phyloP scores from a whole-genome alignment of 805 yeast species.

The Metschnikowia picachoensis region DNA sequence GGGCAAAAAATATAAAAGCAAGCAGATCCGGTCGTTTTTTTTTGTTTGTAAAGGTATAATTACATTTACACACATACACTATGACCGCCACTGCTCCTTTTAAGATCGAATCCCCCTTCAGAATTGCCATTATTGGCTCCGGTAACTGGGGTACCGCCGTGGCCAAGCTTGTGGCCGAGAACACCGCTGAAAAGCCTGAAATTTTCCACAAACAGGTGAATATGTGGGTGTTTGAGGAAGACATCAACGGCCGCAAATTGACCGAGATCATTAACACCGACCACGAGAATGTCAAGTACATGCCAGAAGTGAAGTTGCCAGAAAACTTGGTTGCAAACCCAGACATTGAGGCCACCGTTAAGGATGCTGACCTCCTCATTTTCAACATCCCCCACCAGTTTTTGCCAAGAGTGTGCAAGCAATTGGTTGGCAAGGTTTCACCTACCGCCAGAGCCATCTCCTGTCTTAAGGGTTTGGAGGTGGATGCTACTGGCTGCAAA shows the following conservation, averaged over 20 bases:
- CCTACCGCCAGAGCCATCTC: slow-evolving; percentile 41
- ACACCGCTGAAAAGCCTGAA: slow-evolving; percentile 37
- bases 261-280: slow-evolving; percentile 41
- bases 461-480: slow-evolving; percentile 45
- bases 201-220: slow-evolving; percentile 36
- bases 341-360: slow-evolving; percentile 33
- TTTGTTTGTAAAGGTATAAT: no score
- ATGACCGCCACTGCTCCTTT: slow-evolving; percentile 27
- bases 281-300: slow-evolving; percentile 43
- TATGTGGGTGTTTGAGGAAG: slow-evolving; percentile 46
- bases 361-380: slow-evolving; percentile 41
- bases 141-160: slow-evolving; percentile 49
- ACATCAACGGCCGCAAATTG: slow-evolving; percentile 38
- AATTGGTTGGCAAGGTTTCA: slow-evolving; percentile 37
- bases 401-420: slow-evolving; percentile 36
- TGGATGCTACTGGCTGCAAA: slow-evolving; percentile 40
- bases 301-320: slow-evolving; percentile 42
- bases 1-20: slow-evolving; percentile 11
- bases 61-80: background rate
- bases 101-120: slow-evolving; percentile 31
- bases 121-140: slow-evolving; percentile 41
- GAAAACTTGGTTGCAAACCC: slow-evolving; percentile 40
- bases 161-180: slow-evolving; percentile 44
- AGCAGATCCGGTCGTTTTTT: no score
- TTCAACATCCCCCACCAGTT: slow-evolving; percentile 47